These are phyloP conservation scores for Geosmithia putterillii DNA, from an alignment of 2,329 filamentous ascomycete species.

Conservation along the genomic window DNA sequence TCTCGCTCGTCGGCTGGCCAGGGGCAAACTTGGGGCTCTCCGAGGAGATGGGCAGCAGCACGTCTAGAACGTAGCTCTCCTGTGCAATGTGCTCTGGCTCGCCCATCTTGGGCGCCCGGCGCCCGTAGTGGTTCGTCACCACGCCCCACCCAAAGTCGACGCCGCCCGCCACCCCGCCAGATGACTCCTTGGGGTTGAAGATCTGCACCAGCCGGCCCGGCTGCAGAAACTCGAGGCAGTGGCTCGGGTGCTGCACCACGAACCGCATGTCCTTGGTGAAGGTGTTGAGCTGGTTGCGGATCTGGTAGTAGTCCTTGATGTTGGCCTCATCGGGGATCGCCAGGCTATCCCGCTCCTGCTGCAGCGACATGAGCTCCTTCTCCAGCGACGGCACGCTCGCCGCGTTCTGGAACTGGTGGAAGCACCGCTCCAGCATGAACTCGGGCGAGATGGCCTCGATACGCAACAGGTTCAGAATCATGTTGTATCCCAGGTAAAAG, in stretches of 20 bases:
- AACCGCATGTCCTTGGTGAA: slow-evolving; percentile 83
- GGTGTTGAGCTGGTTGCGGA: slow-evolving; percentile 70
- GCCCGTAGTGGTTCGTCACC: slow-evolving; percentile 59
- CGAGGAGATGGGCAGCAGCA: slow-evolving; percentile 52
- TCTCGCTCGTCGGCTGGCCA: slow-evolving; percentile 24
- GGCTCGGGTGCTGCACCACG: slow-evolving; percentile 83
- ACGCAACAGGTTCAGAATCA: slow-evolving; percentile 91
- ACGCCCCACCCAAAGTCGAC: slow-evolving; percentile 90
- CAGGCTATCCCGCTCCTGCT: slow-evolving; percentile 61
- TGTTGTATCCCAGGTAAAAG: slow-evolving; percentile 97
- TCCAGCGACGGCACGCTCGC: slow-evolving; percentile 76
- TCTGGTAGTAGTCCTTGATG: slow-evolving; percentile 87
- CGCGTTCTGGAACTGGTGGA: slow-evolving; percentile 96
- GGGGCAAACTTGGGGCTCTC: slow-evolving; percentile 32
- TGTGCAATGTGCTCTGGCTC: slow-evolving; percentile 60
- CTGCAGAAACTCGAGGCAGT: slow-evolving; percentile 76
- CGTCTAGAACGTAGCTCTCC: slow-evolving; percentile 71
- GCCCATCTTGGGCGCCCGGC: slow-evolving; percentile 53
- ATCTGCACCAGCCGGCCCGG: slow-evolving; percentile 80
- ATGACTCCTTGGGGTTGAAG: slow-evolving; percentile 50
- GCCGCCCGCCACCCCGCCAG: slow-evolving; percentile 19
- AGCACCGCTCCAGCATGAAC: slow-evolving; percentile 97
- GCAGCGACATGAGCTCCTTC: slow-evolving; percentile 67
- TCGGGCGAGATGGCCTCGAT: slow-evolving; percentile 99
- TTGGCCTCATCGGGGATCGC: slow-evolving; percentile 75